Conservation (phyloP, 345 rosid species). For the Geranium brycei region DNA sequence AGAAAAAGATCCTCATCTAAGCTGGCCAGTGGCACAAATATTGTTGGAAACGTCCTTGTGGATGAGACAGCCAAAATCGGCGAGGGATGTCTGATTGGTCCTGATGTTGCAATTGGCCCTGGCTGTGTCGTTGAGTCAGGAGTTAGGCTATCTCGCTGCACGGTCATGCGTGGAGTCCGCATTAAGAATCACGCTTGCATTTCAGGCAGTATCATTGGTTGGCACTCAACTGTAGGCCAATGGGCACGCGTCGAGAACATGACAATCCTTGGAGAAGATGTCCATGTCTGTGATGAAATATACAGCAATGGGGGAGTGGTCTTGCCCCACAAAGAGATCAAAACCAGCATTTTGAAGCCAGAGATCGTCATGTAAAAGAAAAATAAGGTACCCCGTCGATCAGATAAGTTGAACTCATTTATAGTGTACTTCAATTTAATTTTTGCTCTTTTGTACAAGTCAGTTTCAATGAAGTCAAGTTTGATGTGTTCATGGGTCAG, state of each 20-base stretch:
- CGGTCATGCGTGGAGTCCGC: constrained; percentile 90
- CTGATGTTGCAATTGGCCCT: constrained; percentile 92
- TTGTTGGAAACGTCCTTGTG: constrained; percentile 78
- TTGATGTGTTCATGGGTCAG: neutral
- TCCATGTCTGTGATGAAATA: constrained; percentile 83
- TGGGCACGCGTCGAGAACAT: constrained; percentile 98
- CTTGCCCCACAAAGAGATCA: constrained; percentile 93
- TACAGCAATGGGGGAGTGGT: constrained; percentile 98
- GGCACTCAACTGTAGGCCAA: constrained; percentile 94
- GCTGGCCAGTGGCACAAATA: constrained; percentile 45
- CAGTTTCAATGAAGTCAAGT: neutral
- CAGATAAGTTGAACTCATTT: neutral
- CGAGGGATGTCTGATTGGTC: constrained; percentile 93
- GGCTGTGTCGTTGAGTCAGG: constrained; percentile 89
- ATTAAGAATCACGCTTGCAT: constrained; percentile 92
- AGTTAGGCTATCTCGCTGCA: constrained; percentile 89
- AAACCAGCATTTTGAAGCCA: constrained; percentile 91
- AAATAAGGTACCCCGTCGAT: neutral
- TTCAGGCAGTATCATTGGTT: constrained; percentile 87
- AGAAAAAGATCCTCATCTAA: constrained; percentile 57
- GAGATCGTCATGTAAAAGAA: constrained; percentile 81
- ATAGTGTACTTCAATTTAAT: neutral
- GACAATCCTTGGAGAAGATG: constrained; percentile 96
- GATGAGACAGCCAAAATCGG: constrained; percentile 85
- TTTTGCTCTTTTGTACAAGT: neutral